Evolutionary conservation across 2,329 filamentous ascomycete genomes (phyloP).

Genomic region (Eurotiales sp.): DNA sequence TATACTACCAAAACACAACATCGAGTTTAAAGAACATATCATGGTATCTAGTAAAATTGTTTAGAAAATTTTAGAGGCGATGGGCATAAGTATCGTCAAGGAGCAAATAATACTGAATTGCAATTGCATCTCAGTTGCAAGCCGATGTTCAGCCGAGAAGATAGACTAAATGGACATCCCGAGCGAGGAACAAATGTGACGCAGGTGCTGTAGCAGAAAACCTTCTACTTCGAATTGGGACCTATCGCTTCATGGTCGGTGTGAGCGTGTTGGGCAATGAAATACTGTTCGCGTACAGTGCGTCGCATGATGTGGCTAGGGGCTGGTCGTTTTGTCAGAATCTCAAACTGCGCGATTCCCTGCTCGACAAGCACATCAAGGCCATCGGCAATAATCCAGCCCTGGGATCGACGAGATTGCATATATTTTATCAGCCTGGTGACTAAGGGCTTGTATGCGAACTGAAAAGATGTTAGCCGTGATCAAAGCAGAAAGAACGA

Average conservation of each 20-base stretch:
- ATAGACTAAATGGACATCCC: not conserved
- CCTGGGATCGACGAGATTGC: constrained; percentile 32
- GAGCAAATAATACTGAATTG: too few relatives aligned
- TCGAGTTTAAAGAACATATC: not conserved
- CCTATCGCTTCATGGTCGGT: not conserved
- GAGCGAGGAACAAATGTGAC: too few relatives aligned
- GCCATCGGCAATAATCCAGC: constrained; percentile 38
- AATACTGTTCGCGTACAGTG: constrained; percentile 11
- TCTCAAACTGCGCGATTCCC: constrained; percentile 39
- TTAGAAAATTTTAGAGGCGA: too few relatives aligned
- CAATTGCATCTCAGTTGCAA: not conserved
- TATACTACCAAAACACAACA: not conserved
- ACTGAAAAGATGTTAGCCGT: constrained; percentile 19
- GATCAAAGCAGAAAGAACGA: not conserved
- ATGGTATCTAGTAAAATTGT: not conserved
- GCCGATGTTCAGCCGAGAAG: not conserved
- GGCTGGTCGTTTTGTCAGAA: constrained; percentile 37
- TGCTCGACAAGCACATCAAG: constrained; percentile 39
- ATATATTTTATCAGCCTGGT: constrained; percentile 34
- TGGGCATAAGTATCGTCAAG: too few relatives aligned
- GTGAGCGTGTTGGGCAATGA: not conserved
- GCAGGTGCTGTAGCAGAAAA: too few relatives aligned
- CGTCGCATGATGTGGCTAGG: constrained; percentile 32
- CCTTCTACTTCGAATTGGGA: not conserved
- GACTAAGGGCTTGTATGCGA: constrained; percentile 39